A percentile compares a stretch with the other conserved stretches of the same genome.
phyloP scores from a whole-genome alignment of 2,329 filamentous ascomycete species.

The Teratosphaeria gauchensis region DNA sequence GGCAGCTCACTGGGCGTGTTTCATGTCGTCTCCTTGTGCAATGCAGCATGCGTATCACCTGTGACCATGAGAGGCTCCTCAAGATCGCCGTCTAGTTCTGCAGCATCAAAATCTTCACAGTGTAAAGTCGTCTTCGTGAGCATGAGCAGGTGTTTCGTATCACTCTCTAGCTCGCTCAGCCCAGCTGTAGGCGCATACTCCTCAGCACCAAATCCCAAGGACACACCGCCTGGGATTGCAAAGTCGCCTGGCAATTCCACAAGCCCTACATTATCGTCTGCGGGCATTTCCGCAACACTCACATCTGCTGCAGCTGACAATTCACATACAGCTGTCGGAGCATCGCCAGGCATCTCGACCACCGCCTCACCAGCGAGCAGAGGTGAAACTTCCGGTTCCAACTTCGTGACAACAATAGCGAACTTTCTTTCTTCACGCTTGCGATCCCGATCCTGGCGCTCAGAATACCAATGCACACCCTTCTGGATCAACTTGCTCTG shows the following conservation, averaged over 20 bases:
- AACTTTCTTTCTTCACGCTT: slow-evolving; percentile 16
- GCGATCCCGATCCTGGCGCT: slow-evolving; percentile 10
- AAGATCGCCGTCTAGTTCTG: not conserved
- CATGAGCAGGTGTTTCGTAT: not conserved
- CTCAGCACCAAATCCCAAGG: not conserved
- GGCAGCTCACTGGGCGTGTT: not conserved
- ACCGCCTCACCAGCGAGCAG: not conserved
- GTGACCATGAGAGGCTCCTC: not conserved
- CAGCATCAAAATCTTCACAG: not conserved
- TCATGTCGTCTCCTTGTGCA: not conserved
- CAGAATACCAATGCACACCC: slow-evolving; percentile 7
- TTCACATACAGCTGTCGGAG: not conserved
- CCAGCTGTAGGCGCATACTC: not conserved
- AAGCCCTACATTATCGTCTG: not conserved
- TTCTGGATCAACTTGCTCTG: slow-evolving; percentile 8
- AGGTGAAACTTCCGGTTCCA: slow-evolving; percentile 3
- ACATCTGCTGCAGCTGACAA: slow-evolving; percentile 1
- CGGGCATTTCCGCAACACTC: slow-evolving; percentile 2
- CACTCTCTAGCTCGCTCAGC: slow-evolving; percentile 1
- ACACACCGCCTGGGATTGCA: not conserved
- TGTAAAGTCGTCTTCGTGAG: not conserved
- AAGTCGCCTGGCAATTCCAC: slow-evolving; percentile 3
- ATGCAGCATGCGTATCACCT: not conserved
- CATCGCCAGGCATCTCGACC: not conserved
- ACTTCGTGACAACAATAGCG: slow-evolving; percentile 13